Evolutionary conservation across 2,329 filamentous ascomycete genomes (phyloP).

Genomic region (Pyrenochaeta sp.): DNA sequence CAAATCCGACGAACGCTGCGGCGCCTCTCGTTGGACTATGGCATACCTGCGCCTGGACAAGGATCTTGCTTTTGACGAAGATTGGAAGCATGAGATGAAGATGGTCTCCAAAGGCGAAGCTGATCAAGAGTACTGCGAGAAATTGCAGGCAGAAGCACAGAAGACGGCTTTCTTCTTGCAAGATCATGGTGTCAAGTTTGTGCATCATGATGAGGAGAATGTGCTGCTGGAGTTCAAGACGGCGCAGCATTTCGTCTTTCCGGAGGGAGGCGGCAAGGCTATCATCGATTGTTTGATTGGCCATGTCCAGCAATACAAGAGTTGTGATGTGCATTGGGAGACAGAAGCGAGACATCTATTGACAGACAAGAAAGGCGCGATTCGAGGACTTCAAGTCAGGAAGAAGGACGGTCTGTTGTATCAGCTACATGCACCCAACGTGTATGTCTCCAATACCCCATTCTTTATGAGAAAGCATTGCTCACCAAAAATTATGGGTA

Average conservation of each 20-base stretch:
- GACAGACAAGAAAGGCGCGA: conserved; percentile 44
- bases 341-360: conserved; percentile 50
- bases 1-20: conserved; percentile 51
- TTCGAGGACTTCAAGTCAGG: conserved; percentile 50
- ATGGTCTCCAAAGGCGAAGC: conserved; percentile 50
- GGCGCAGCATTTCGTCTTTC: conserved; percentile 51
- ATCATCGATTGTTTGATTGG: conserved; percentile 43
- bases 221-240: conserved; percentile 54
- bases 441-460: conserved; percentile 12
- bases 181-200: conserved; percentile 46
- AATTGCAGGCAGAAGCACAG: conserved; percentile 49
- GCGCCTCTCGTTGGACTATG: conserved; percentile 54
- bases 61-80: conserved; percentile 46
- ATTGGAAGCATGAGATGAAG: conserved; percentile 49
- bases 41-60: conserved; percentile 53
- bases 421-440: conserved; percentile 46
- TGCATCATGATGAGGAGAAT: conserved; percentile 52
- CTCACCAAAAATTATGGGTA: neutral
- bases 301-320: conserved; percentile 47
- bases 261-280: conserved; percentile 51
- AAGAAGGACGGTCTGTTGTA: conserved; percentile 49
- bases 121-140: conserved; percentile 52
- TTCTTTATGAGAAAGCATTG: neutral
- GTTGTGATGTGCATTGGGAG: conserved; percentile 48
- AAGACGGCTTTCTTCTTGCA: conserved; percentile 50